These are phyloP conservation scores for Begonia fuchsioides DNA, from an alignment of 306 rosid genomes.

Conservation along the genomic window DNA sequence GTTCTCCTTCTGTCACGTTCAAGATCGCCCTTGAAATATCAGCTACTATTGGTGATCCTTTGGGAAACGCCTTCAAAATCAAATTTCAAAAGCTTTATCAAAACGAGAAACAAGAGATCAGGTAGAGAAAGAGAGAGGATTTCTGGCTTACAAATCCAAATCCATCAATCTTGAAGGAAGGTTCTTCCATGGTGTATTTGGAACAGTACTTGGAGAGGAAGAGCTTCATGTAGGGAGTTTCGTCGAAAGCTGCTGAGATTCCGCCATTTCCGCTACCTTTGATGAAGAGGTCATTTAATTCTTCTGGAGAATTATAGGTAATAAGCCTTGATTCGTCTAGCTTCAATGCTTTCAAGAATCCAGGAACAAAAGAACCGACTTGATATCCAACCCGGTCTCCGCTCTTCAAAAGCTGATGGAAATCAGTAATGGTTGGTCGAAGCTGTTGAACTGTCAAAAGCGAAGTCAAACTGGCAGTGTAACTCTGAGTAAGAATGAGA, in stretches of 20 bases:
- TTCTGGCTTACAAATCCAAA: slow-evolving; percentile 47
- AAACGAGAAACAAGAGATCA: not conserved
- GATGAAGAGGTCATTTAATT: slow-evolving; percentile 24
- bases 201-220: slow-evolving; percentile 25
- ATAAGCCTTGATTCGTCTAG: slow-evolving; percentile 24
- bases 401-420: slow-evolving; percentile 17
- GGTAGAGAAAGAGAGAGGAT: not conserved
- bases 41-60: slow-evolving; percentile 12
- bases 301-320: slow-evolving; percentile 14
- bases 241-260: slow-evolving; percentile 35
- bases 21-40: slow-evolving; percentile 16
- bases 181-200: slow-evolving; percentile 30
- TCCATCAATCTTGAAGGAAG: slow-evolving; percentile 31
- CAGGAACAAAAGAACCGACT: slow-evolving; percentile 23
- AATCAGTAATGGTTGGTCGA: slow-evolving; percentile 27
- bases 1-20: slow-evolving; percentile 7
- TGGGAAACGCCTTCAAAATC: slow-evolving; percentile 11
- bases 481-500: slow-evolving; percentile 45
- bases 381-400: slow-evolving; percentile 31
- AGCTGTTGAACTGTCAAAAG: slow-evolving; percentile 40
- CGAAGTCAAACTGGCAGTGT: slow-evolving; percentile 62
- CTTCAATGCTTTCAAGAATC: slow-evolving; percentile 18
- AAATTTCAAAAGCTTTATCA: not conserved
- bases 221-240: slow-evolving; percentile 20
- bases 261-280: slow-evolving; percentile 35